Conservation (phyloP, 2,329 filamentous ascomycete genomes). For the Calonectria montana region DNA sequence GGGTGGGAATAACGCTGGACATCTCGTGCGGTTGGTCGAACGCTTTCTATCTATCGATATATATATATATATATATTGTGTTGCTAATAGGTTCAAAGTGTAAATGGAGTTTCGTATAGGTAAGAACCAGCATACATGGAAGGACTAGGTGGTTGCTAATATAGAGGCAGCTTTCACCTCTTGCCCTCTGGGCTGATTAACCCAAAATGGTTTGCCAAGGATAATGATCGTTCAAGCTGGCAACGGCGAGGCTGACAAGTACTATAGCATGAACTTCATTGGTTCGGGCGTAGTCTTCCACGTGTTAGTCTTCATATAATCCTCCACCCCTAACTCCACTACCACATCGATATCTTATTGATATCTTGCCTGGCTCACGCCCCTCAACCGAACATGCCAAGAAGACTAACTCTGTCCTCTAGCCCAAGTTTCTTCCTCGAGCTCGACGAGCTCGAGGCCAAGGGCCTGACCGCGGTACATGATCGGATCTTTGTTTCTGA, state of each 20-base stretch:
- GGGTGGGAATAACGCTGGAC: conserved; percentile 44
- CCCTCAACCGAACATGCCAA: conserved; percentile 31
- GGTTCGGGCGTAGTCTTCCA: conserved; percentile 77
- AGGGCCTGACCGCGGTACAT: conserved; percentile 51
- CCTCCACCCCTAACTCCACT: conserved; percentile 20
- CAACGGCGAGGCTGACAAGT: conserved; percentile 40
- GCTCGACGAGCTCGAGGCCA: conserved; percentile 51
- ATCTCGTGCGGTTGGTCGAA: conserved; percentile 26
- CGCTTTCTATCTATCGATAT: too few species aligned
- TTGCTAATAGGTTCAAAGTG: conserved; percentile 32
- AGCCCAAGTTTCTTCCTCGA: conserved; percentile 55
- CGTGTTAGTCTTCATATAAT: conserved; percentile 51
- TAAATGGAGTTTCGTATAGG: conserved; percentile 51
- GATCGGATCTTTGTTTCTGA: conserved; percentile 72
- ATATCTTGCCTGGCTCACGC: conserved; percentile 36
- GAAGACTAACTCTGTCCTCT: conserved; percentile 36
- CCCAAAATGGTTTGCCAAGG: conserved; percentile 58
- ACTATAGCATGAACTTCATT: conserved; percentile 71
- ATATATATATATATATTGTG: conserved; percentile 4
- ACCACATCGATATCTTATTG: conserved; percentile 33
- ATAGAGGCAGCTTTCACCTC: conserved; percentile 66
- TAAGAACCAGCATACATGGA: conserved; percentile 32
- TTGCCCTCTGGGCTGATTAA: conserved; percentile 79
- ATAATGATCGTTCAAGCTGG: conserved; percentile 26
- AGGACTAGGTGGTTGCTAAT: conserved; percentile 34